Evolutionary conservation across 1,139 yeast genomes (phyloP).

Genomic region (Sugiyamaella neomexicana): DNA sequence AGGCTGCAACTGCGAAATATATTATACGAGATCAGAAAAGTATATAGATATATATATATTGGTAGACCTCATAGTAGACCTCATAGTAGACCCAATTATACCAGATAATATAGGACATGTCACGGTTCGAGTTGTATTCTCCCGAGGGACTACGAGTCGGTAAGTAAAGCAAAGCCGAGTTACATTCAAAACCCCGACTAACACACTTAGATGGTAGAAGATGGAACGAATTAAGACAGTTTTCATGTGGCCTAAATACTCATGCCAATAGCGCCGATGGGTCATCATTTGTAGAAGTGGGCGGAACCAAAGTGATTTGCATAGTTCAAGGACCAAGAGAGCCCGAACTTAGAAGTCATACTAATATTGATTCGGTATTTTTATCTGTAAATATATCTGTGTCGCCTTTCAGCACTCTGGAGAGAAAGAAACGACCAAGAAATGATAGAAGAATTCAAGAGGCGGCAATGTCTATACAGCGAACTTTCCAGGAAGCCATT

Average conservation of each 20-base stretch:
- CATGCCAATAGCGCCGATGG: conserved; percentile 92
- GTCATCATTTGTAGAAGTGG: conserved; percentile 88
- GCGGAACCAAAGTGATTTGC: conserved; percentile 86
- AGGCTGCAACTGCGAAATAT: background rate
- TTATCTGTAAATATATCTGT: conserved; percentile 66
- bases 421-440: conserved; percentile 60
- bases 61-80: background rate
- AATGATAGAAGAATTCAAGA: conserved; percentile 62
- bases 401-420: conserved; percentile 79
- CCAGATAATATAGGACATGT: conserved; percentile 6
- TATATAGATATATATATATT: too few species aligned
- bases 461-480: conserved; percentile 67
- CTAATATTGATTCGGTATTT: conserved; percentile 49
- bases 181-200: background rate
- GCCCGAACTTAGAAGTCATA: conserved; percentile 53
- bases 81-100: background rate
- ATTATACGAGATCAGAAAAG: background rate
- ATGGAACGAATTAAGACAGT: conserved; percentile 86
- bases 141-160: conserved; percentile 23
- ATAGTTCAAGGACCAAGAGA: conserved; percentile 89
- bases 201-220: conserved; percentile 71
- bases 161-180: conserved; percentile 9
- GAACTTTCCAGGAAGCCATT: conserved; percentile 80
- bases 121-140: conserved; percentile 18
- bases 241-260: conserved; percentile 78